Base-by-base conservation (phyloP, 1,284 basidiomycete genomes). In the Naganishia cerealis region DNA sequence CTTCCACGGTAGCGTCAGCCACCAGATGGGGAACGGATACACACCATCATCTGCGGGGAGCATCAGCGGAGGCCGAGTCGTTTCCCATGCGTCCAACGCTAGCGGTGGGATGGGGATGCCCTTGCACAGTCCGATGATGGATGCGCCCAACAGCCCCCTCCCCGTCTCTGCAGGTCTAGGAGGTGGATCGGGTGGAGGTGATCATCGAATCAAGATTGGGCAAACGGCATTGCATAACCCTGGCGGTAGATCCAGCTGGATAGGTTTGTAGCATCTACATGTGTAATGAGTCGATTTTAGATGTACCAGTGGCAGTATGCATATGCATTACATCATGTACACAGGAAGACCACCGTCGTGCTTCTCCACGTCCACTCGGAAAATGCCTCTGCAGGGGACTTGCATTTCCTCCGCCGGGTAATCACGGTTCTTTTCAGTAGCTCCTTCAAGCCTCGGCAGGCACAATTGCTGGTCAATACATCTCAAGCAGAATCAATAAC, bases 181-280 rank as follows among this genome's bases (percentile, higher is more conserved):
- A 24, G 74, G 77, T 21, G 59, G 82, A 79, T 5, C 76, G 84
- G 42, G 84, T 13, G 70, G 42, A n/a, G 61, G 67, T 46, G 75
- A 73, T 40, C 71, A 76, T 24, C 76, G 84, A 59, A 77, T 97
- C 70, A 97, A 98, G 80, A 94, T 97, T 75, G 92, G 92, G 3
- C 92, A 96, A 82, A 94, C 92, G 24, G 85, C 86, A 70, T 80
- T 98, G 78, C 94, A 96, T 76, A 98, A 98, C 79, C 87, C 92
- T 0, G 87, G 87, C 0, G 95, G 95, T 0, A 83, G 89, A 53
- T 91, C 91, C 76, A 94, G 90, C 73, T 98, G 90, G 90, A 93
- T 97, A 73, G 92, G 92, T 15, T 81, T 97, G 55, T 86, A 78
- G 61, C 46, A 15, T 50, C 21, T n/a, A n/a, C 21, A 21, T 24